A percentile compares a stretch with the other conserved stretches of the same genome.
Evolutionary conservation across 2,329 filamentous ascomycete genomes (phyloP).

Genomic region (Paraphaeosphaeria minitans): DNA sequence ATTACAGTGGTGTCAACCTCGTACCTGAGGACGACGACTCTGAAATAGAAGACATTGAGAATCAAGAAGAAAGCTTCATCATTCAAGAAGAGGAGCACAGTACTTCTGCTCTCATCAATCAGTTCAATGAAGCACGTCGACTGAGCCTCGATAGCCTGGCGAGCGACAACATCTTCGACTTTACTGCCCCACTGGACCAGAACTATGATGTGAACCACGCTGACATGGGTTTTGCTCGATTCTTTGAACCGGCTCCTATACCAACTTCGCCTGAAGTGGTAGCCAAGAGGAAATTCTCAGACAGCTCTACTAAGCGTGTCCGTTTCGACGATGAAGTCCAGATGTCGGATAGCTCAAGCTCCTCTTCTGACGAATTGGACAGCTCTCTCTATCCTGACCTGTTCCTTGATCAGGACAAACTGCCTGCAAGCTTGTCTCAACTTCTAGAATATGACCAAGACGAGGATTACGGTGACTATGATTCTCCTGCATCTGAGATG

Average conservation of each 20-base stretch:
- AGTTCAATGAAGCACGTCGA: slow-evolving; percentile 42
- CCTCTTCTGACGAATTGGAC: slow-evolving; percentile 59
- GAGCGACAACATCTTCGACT: slow-evolving; percentile 42
- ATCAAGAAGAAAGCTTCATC: slow-evolving; percentile 78
- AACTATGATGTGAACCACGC: slow-evolving; percentile 25
- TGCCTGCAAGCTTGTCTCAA: slow-evolving; percentile 73
- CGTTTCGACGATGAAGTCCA: slow-evolving; percentile 71
- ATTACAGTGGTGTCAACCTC: slow-evolving; percentile 76
- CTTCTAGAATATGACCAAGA: slow-evolving; percentile 67
- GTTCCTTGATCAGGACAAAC: slow-evolving; percentile 74
- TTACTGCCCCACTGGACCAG: slow-evolving; percentile 34
- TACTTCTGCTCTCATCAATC: slow-evolving; percentile 34
- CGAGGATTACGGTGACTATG: slow-evolving; percentile 54
- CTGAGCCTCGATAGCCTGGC: slow-evolving; percentile 41
- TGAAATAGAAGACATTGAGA: slow-evolving; percentile 77
- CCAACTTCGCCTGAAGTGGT: slow-evolving; percentile 48
- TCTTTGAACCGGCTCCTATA: slow-evolving; percentile 48
- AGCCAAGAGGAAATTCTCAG: slow-evolving; percentile 44
- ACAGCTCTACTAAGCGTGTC: slow-evolving; percentile 64
- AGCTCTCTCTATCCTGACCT: slow-evolving; percentile 76
- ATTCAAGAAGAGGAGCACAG: slow-evolving; percentile 50
- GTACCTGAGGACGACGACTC: slow-evolving; percentile 76
- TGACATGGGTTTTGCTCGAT: slow-evolving; percentile 43
- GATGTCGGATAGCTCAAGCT: slow-evolving; percentile 63
- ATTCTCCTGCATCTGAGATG: slow-evolving; percentile 44